Evolutionary conservation across 148 eudicot genomes (phyloP).

Genomic region (Rhododendron ovatum): DNA sequence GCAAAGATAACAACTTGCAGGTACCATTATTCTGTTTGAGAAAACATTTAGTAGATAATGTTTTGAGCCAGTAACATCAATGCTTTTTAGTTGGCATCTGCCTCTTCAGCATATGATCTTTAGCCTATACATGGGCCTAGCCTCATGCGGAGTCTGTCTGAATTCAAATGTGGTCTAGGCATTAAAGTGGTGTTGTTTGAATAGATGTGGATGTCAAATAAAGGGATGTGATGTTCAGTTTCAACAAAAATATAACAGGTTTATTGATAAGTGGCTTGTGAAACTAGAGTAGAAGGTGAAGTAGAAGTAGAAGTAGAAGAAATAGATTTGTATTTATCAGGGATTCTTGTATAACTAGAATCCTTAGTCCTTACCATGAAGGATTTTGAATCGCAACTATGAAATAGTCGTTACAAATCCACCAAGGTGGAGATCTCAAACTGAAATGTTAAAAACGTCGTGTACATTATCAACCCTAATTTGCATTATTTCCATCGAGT

Average conservation of each 20-base stretch:
- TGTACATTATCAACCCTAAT: background rate
- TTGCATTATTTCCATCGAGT: background rate
- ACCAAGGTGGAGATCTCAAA: background rate
- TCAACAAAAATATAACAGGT: background rate
- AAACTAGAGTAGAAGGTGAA: background rate
- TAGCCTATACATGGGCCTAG: background rate
- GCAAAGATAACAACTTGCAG: conserved; percentile 85
- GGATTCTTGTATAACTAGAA: background rate
- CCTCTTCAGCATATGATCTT: background rate
- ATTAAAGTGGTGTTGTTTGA: background rate
- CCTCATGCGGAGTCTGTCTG: background rate
- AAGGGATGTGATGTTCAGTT: background rate
- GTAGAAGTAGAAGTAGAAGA: background rate
- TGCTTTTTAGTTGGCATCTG: background rate
- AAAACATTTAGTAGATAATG: background rate
- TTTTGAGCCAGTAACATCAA: background rate
- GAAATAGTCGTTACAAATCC: background rate
- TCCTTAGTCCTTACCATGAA: background rate
- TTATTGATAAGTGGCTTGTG: background rate
- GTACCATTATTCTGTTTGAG: conserved; percentile 21
- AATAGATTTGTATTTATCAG: background rate
- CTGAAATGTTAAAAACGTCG: background rate
- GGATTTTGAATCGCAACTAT: background rate
- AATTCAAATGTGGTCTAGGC: background rate
- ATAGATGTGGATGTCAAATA: background rate